Base-by-base conservation (phyloP, 163 green algal genomes). In the Scenedesmus sp. region DNA sequence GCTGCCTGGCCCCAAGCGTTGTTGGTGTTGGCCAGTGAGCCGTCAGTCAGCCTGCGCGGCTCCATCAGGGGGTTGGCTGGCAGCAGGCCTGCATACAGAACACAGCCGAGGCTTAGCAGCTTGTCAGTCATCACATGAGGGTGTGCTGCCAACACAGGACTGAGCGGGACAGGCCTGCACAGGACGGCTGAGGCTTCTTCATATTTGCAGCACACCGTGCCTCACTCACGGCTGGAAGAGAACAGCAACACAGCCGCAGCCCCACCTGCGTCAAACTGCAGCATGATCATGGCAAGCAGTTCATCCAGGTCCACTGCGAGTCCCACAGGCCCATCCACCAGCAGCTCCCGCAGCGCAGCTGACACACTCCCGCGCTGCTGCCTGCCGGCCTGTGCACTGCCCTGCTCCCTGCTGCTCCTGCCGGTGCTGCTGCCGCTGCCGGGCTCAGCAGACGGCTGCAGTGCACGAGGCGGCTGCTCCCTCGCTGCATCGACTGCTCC, bases 31-130 rank as follows among this genome's bases (percentile, higher is more conserved):
- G 40, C 83, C 37, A 94, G 89, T 30, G 40, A 51, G 78, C 89
- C 89, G 51, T 93, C 89, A 16, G 92, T 93, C 44, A 94, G 68
- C 3, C 92, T 89, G 33, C 92, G 86, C 4, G 92, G 92, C 81
- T 85, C 35, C 44, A 92, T 35, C 56, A 94, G 72, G 6, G 92
- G 86, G 43, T 89, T 53, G 5, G 9, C 12, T 2, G 92, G 89
- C 49, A 92, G 89, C 35, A 73, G 81, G 18, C 92, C 92, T 93
- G 89, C 40, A 65, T 26, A 59, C 13, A 76, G 44, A 83, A 30
- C 9, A 22, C 65, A 68, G 5, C 30, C 13, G 9, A 18, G 18
- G 61, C 22, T 73, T 18, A 37, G 24, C 24, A 24, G 10, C 26
- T 26, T 13, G 3, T 30, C 16, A 68, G n/a, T n/a, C 53, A 30